Conservation (phyloP, 2,329 filamentous ascomycete species). For the Colletotrichum eremochloae region DNA sequence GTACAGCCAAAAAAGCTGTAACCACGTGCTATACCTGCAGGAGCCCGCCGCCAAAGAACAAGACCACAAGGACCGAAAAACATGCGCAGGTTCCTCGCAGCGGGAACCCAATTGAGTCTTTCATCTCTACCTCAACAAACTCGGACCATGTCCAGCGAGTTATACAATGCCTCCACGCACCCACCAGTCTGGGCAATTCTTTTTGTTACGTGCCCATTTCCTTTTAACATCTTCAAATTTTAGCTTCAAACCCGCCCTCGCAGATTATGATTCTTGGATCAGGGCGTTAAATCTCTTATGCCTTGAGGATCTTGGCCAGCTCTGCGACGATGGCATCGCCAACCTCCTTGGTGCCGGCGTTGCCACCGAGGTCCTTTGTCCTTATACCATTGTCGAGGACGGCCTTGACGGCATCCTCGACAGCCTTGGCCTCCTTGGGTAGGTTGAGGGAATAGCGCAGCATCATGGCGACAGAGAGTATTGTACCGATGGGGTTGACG, state of each 20-base stretch:
- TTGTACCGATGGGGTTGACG: conserved; percentile 87
- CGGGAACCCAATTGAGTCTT: background rate
- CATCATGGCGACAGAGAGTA: conserved; percentile 96
- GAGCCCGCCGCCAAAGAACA: too few species aligned
- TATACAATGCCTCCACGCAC: background rate
- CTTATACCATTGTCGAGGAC: conserved; percentile 84
- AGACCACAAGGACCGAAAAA: background rate
- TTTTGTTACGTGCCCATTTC: background rate
- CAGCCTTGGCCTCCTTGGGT: conserved; percentile 79
- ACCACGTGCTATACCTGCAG: too few species aligned
- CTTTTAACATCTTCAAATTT: background rate
- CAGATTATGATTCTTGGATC: background rate
- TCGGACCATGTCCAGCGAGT: background rate
- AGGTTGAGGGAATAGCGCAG: conserved; percentile 91
- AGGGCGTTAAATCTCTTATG: conserved; percentile 9
- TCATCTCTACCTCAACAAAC: background rate
- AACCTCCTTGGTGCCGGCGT: conserved; percentile 69
- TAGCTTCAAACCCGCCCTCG: background rate
- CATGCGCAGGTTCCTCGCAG: background rate
- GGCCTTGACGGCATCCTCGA: conserved; percentile 84
- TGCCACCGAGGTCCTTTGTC: conserved; percentile 89
- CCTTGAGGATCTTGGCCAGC: conserved; percentile 76
- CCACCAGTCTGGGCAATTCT: background rate
- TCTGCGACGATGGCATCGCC: conserved; percentile 84
- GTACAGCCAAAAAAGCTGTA: too few species aligned